A percentile compares a stretch with the other conserved stretches of the same genome.
These are phyloP conservation scores for Cymbopogon flexuosus DNA, from an alignment of 202 grass and related monocot species.

Conservation along the genomic window DNA sequence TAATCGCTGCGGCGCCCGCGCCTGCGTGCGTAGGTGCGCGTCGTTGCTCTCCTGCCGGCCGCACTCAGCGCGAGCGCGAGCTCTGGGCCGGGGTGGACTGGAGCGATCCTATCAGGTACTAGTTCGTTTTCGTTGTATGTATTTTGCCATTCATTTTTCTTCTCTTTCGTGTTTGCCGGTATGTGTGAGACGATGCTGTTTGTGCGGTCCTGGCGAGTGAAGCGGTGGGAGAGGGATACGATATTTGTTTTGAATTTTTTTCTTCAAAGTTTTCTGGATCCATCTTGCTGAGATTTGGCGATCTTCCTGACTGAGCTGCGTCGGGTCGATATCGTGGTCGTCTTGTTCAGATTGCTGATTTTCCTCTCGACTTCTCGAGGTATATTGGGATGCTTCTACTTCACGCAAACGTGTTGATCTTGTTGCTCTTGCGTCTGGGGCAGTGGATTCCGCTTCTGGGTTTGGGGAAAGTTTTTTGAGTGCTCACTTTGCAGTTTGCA, in stretches of 20 bases:
- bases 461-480: neutral
- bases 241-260: neutral
- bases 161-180: too few species aligned
- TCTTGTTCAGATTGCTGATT: neutral
- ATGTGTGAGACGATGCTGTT: neutral
- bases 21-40: neutral
- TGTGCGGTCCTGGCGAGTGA: neutral
- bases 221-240: neutral
- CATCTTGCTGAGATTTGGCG: neutral
- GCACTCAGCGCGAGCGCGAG: neutral
- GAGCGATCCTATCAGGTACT: slow-evolving; percentile 23
- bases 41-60: neutral
- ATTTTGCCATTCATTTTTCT: neutral
- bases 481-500: neutral
- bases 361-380: neutral
- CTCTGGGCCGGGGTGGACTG: neutral
- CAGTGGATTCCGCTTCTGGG: neutral
- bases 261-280: neutral
- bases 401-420: slow-evolving; percentile 26
- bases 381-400: slow-evolving; percentile 19
- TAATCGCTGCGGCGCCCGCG: slow-evolving; percentile 1
- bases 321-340: neutral
- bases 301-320: neutral
- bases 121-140: neutral
- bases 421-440: neutral